Base-by-base conservation (phyloP, 225 moss, liverwort and hornwort species). In the Rhytidiadelphus loreus region DNA sequence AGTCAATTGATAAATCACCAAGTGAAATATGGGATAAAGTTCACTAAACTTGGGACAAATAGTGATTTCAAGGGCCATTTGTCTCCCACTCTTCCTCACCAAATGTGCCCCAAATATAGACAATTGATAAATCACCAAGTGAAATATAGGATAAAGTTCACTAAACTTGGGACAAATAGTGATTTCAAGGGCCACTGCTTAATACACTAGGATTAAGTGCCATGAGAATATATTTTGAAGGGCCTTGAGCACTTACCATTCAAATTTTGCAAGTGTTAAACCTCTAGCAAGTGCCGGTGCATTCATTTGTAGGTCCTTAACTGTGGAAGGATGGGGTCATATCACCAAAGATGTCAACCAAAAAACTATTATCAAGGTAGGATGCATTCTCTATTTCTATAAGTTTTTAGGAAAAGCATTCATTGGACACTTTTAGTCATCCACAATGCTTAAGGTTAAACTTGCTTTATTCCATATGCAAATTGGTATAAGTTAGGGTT, bases 281-380 rank as follows among this genome's bases (percentile, higher is more conserved):
- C 23, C 23, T 69, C 8, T 25, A 1, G 26, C 3, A 1, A 70
- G 15, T 39, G 69, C 2, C 0, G 2, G 0, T 17, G 9, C 16
- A 26, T 26, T 43, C 71, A 71, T 71, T 15, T 76, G 13, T 2
- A 35, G 2, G 4, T 8, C 4, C 2, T 30, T 46, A 11, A 32
- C 8, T 21, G 0, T 14, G 1, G 1, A 22, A 33, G 8, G 8
- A 53, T 0, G 0, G 13, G 5, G 23, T 1, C 9, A 35, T 22
- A 50, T 8, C 6, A 35, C 6, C 5, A 77, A 53, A 6, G 21
- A 53, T 52, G 11, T 53, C 23, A 35, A 35, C 14, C 18, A 76
- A 52, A 77, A 77, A 37, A 14, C 1, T 23, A 20, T 76, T 8
- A 53, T 13, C 35, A 14, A 37, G 5, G 9, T 53, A 53, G 8